Evolutionary conservation across 345 rosid genomes (phyloP).

Genomic region (Rhodamnia argentea): DNA sequence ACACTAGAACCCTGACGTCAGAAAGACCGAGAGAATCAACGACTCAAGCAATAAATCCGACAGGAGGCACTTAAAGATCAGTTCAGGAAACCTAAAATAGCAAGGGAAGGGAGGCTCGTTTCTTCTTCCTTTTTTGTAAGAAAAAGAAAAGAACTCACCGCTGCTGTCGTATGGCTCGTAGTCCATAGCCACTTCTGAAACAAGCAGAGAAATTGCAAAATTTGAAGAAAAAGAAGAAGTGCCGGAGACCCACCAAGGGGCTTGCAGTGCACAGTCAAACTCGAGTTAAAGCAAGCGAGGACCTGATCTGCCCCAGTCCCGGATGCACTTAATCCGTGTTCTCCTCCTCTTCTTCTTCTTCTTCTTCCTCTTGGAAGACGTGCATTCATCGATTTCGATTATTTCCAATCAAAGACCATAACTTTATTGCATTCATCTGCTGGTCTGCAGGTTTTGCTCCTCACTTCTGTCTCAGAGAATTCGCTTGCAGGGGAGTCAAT

Average conservation of each 20-base stretch:
- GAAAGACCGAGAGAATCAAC: background rate
- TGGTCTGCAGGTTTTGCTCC: background rate
- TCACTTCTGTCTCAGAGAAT: background rate
- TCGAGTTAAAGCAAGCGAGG: background rate
- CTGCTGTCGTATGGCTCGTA: slow-evolving; percentile 70
- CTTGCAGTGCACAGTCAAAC: background rate
- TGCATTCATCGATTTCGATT: background rate
- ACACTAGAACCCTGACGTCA: background rate
- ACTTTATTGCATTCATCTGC: background rate
- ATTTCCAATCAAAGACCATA: background rate
- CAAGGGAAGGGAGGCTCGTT: background rate
- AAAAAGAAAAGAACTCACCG: slow-evolving; percentile 34
- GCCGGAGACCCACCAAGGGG: background rate
- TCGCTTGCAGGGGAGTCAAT: background rate
- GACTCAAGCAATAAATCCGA: background rate
- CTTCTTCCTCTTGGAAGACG: background rate
- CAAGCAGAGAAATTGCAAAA: slow-evolving; percentile 9
- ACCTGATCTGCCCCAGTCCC: background rate
- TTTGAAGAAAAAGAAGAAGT: background rate
- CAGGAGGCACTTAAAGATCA: background rate
- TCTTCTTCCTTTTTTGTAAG: background rate
- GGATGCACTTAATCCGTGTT: background rate
- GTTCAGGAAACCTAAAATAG: background rate
- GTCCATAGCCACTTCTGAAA: slow-evolving; percentile 28
- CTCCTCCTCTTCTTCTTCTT: background rate